phyloP scores from a whole-genome alignment of 768 basidiomycete species.

The Russula emetica region DNA sequence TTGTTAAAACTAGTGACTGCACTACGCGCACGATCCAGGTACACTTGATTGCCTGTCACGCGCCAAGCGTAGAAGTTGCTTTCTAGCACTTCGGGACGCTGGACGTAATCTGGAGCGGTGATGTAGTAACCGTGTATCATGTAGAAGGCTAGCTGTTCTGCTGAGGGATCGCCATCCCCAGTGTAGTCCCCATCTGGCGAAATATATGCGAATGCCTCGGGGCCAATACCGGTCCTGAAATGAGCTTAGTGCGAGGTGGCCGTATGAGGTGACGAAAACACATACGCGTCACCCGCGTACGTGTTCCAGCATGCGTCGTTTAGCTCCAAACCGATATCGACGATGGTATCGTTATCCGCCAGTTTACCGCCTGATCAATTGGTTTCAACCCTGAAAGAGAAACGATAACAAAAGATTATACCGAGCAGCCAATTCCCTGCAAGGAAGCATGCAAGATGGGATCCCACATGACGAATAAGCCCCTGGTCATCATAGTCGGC shows the following conservation, averaged over 20 bases:
- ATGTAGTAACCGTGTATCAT: conserved; percentile 63
- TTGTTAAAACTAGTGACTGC: conserved; percentile 58
- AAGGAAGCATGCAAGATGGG: conserved; percentile 70
- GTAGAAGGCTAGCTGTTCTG: conserved; percentile 49
- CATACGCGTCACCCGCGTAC: conserved; percentile 65
- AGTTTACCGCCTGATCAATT: conserved; percentile 53
- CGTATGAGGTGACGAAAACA: conserved; percentile 8
- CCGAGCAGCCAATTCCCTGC: conserved; percentile 76
- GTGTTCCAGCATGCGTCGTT: conserved; percentile 80
- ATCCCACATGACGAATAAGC: conserved; percentile 50
- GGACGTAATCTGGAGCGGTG: conserved; percentile 48
- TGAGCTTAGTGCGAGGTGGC: background rate
- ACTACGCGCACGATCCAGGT: conserved; percentile 56
- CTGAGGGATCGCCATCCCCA: conserved; percentile 39
- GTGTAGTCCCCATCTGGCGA: conserved; percentile 62
- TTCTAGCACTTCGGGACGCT: conserved; percentile 75
- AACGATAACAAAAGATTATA: conserved; percentile 29
- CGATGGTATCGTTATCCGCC: conserved; percentile 65
- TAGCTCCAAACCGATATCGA: conserved; percentile 55
- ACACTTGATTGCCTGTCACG: conserved; percentile 63
- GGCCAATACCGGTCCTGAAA: conserved; percentile 71
- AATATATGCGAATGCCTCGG: conserved; percentile 61
- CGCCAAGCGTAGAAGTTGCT: conserved; percentile 80
- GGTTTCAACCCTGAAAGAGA: background rate
- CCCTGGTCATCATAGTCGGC: conserved; percentile 54